A percentile compares a stretch with the other conserved stretches of the same genome.
Evolutionary conservation across 441 rosid genomes (phyloP).

Genomic region (Croton setiger): DNA sequence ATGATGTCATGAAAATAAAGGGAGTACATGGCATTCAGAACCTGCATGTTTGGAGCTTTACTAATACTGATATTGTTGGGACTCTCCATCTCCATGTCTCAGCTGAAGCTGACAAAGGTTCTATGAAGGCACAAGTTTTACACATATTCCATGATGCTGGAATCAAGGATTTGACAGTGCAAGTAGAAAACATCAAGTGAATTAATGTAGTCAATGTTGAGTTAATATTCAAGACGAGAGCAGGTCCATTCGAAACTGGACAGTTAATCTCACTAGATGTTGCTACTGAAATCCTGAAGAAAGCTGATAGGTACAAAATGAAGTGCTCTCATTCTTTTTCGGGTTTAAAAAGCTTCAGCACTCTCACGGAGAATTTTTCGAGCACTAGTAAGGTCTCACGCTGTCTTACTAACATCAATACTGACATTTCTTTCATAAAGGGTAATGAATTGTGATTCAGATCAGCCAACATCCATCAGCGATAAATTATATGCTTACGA

Average conservation of each 20-base stretch:
- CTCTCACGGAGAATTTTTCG: background rate
- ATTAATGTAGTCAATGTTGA: conserved; percentile 6
- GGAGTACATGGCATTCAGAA: conserved; percentile 65
- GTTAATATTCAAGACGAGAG: conserved; percentile 2
- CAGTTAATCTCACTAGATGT: background rate
- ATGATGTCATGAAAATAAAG: conserved; percentile 46
- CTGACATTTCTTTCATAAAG: background rate
- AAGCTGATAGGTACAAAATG: background rate
- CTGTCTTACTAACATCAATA: background rate
- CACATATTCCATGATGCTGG: conserved; percentile 65
- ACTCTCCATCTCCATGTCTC: conserved; percentile 70
- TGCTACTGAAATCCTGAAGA: background rate
- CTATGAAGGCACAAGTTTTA: conserved; percentile 51
- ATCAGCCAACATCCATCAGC: background rate
- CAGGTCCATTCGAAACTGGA: conserved; percentile 10
- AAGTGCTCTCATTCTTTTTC: background rate
- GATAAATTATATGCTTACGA: too few species aligned
- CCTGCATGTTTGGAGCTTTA: conserved; percentile 83
- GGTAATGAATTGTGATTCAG: background rate
- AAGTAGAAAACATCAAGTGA: conserved; percentile 51
- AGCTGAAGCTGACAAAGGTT: conserved; percentile 52
- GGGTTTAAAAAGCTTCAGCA: background rate
- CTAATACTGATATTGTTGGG: conserved; percentile 71
- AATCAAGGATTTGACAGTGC: conserved; percentile 77
- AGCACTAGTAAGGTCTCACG: background rate